A percentile compares a stretch with the other conserved stretches of the same genome.
Conservation (phyloP, 768 basidiomycete genomes). For the Trametes villosa region DNA sequence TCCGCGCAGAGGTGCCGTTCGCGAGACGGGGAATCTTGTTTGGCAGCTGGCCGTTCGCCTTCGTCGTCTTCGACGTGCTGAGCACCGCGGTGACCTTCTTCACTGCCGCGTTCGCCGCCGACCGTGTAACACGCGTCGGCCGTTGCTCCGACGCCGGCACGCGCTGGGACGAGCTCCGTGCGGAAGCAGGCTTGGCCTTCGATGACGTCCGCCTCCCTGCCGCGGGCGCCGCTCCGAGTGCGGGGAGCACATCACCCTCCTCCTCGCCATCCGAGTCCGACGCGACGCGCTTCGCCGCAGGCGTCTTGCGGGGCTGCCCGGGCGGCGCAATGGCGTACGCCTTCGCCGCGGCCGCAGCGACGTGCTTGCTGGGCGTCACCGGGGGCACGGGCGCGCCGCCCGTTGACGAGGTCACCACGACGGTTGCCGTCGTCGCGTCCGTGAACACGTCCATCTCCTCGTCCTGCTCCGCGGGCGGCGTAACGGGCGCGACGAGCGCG, state of each 20-base stretch:
- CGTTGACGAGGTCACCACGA: conserved; percentile 27
- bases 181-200: conserved; percentile 30
- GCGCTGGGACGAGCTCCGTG: conserved; percentile 44
- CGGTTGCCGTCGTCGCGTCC: conserved; percentile 39
- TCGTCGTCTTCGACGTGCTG: conserved; percentile 30
- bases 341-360: conserved; percentile 69
- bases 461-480: conserved; percentile 78
- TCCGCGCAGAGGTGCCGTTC: conserved; percentile 52
- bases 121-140: conserved; percentile 74
- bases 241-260: conserved; percentile 65
- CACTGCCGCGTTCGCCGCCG: conserved; percentile 54
- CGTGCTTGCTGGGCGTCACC: conserved; percentile 80
- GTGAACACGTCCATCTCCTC: conserved; percentile 53
- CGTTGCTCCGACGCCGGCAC: conserved; percentile 73
- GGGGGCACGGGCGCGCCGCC: conserved; percentile 54
- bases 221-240: conserved; percentile 56
- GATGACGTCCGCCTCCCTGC: conserved; percentile 32
- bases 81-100: conserved; percentile 31
- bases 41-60: conserved; percentile 36
- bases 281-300: conserved; percentile 71
- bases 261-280: conserved; percentile 67
- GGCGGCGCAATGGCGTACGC: conserved; percentile 76
- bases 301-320: conserved; percentile 88
- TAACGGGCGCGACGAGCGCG: conserved; percentile 70
- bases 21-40: conserved; percentile 47